Evolutionary conservation across 164 flowering plant genomes (phyloP), one percentile per base, ranked within the genome.

Genomic region (Umbilicus rupestris): DNA sequence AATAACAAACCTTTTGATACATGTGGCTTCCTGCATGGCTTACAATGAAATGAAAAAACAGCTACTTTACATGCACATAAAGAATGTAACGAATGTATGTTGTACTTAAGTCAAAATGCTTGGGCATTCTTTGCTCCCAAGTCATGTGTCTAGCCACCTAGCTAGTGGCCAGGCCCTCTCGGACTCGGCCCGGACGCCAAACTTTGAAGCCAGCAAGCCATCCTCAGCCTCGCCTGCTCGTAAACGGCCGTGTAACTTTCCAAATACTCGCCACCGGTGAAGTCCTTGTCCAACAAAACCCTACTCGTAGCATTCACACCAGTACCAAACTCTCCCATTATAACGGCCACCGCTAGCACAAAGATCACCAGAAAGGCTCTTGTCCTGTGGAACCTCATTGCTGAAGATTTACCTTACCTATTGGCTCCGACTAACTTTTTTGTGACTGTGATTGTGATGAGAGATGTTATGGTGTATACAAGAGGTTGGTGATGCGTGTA

Each of bases 101-200:
- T n/a, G n/a, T n/a, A n/a, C n/a, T n/a, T n/a, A n/a, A 47, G 24
- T 19, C 19, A 47, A 47, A 47, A n/a, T 47, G 52, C 52, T 47
- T 19, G 8, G n/a, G 19, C 5, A 5, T 47, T 22, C 52, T 0
- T 47, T 4, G 19, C 19, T 4, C n/a, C n/a, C n/a, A n/a, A n/a
- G n/a, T n/a, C n/a, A n/a, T n/a, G n/a, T n/a, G 52, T 47, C 9
- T n/a, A 19, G 47, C 47, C 14, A n/a, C n/a, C 55, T 1, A 52
- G 58, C 58, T 52, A 52, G 58, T 52, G 58, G 22, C 58, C 58
- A 52, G 58, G 58, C 11, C 58, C 58, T 52, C 58, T 52, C 22
- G 58, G 58, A 52, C 58, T 52, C 30, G 58, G 58, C 29, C 58
- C 58, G 14, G 58, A 52, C 3, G 58, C 11, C 58, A 52, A 24